These are phyloP conservation scores for Saururus chinensis DNA, from an alignment of 164 flowering plant species.

Conservation along the genomic window DNA sequence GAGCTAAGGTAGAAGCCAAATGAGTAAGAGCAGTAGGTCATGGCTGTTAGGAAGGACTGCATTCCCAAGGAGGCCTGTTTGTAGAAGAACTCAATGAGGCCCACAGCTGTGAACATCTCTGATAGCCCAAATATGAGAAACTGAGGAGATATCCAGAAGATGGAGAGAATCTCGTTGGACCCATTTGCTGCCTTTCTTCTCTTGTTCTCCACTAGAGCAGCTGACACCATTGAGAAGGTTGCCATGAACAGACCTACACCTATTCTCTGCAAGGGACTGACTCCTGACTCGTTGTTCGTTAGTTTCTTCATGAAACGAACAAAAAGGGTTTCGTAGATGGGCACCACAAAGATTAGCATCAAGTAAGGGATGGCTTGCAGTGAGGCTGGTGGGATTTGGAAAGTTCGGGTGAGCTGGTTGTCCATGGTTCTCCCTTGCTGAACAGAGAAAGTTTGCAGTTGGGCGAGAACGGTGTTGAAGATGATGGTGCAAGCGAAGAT, in stretches of 20 bases:
- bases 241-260: conserved; percentile 58
- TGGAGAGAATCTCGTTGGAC: conserved; percentile 20
- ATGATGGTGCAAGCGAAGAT: conserved; percentile 69
- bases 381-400: conserved; percentile 68
- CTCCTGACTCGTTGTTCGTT: conserved; percentile 52
- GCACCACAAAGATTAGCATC: conserved; percentile 57
- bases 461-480: conserved; percentile 70
- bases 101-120: conserved; percentile 74
- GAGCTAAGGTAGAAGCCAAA: conserved; percentile 68
- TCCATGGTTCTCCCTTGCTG: conserved; percentile 69
- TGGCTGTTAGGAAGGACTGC: conserved; percentile 64
- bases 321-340: conserved; percentile 48
- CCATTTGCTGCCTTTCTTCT: conserved; percentile 25
- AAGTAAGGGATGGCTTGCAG: conserved; percentile 67
- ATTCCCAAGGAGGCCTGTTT: conserved; percentile 46
- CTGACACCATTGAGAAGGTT: conserved; percentile 69
- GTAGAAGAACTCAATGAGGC: conserved; percentile 67
- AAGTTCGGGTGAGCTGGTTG: conserved; percentile 28
- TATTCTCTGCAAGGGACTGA: conserved; percentile 50
- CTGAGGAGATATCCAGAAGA: conserved; percentile 63
- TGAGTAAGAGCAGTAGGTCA: conserved; percentile 62
- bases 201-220: conserved; percentile 57
- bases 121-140: conserved; percentile 54
- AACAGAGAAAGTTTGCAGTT: conserved; percentile 77
- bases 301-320: conserved; percentile 49